These are phyloP conservation scores for Aspergillus neotritici DNA, from an alignment of 2,329 filamentous ascomycete species.

Conservation along the genomic window DNA sequence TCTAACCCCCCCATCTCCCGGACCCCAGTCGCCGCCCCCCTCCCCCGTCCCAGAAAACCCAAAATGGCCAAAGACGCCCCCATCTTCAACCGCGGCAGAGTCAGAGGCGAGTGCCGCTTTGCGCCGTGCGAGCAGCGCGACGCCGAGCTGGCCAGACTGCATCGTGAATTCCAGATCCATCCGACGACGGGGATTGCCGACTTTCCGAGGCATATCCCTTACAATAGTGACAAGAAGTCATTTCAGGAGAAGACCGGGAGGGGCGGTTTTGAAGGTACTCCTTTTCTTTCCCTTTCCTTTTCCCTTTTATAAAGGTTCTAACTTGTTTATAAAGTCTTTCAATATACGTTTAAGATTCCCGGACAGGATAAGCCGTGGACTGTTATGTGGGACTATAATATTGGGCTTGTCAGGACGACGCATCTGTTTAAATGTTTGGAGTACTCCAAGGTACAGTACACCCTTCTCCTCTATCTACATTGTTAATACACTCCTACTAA, in stretches of 20 bases:
- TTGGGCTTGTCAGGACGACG: slow-evolving; percentile 88
- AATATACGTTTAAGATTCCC: slow-evolving; percentile 73
- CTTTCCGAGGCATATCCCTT: slow-evolving; percentile 74
- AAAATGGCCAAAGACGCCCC: slow-evolving; percentile 63
- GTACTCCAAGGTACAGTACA: slow-evolving; percentile 69
- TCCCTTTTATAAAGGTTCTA: not conserved
- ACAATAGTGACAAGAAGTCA: slow-evolving; percentile 88
- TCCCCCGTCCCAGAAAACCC: slow-evolving; percentile 35
- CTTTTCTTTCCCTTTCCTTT: too few relatives aligned
- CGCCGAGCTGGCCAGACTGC: slow-evolving; percentile 50
- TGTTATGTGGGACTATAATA: slow-evolving; percentile 96
- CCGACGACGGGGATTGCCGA: slow-evolving; percentile 58
- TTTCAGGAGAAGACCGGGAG: slow-evolving; percentile 81
- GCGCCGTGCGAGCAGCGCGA: slow-evolving; percentile 65
- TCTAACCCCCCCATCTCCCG: too few relatives aligned
- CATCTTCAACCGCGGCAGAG: slow-evolving; percentile 56
- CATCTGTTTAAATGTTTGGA: slow-evolving; percentile 88
- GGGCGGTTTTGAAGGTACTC: slow-evolving; percentile 77
- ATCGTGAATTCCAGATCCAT: slow-evolving; percentile 60
- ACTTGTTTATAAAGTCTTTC: slow-evolving; percentile 22
- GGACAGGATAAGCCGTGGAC: slow-evolving; percentile 61
- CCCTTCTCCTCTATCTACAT: too few relatives aligned
- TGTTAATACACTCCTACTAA: slow-evolving; percentile 1
- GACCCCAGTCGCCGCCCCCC: slow-evolving; percentile 28
- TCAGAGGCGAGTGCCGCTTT: slow-evolving; percentile 66